Conservation (phyloP, 1,284 basidiomycete species). For the Fomitiporia mediterranea region DNA sequence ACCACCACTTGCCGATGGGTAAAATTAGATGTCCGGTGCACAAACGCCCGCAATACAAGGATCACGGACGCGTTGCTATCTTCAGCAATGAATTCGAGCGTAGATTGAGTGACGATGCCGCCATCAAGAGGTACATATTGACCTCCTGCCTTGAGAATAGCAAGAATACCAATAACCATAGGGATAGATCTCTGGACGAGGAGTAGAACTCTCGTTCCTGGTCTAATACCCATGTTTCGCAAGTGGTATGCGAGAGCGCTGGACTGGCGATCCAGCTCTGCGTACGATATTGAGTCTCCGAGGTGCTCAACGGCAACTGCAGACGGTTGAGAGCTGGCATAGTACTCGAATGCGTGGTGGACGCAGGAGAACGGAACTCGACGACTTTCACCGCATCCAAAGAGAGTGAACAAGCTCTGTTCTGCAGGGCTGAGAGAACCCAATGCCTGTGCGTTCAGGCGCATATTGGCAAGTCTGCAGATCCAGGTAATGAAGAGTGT, state of each 20-base stretch:
- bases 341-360: slow-evolving; percentile 52
- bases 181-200: slow-evolving; percentile 49
- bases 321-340: slow-evolving; percentile 38
- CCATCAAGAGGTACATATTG: slow-evolving; percentile 57
- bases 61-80: slow-evolving; percentile 44
- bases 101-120: slow-evolving; percentile 50
- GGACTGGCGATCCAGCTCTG: slow-evolving; percentile 44
- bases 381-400: slow-evolving; percentile 39
- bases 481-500: background rate
- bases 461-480: background rate
- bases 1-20: slow-evolving; percentile 30
- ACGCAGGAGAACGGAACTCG: slow-evolving; percentile 43
- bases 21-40: slow-evolving; percentile 34
- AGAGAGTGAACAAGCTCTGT: slow-evolving; percentile 40
- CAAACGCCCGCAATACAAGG: slow-evolving; percentile 44
- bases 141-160: slow-evolving; percentile 50
- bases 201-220: slow-evolving; percentile 48
- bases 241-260: slow-evolving; percentile 45
- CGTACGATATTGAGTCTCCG: slow-evolving; percentile 43
- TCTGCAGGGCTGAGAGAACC: slow-evolving; percentile 35
- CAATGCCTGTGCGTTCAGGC: slow-evolving; percentile 14
- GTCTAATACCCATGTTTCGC: slow-evolving; percentile 39
- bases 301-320: slow-evolving; percentile 49
- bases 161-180: slow-evolving; percentile 53
- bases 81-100: slow-evolving; percentile 46